Percentiles rank a stretch among this genome's conserved stretches.
phyloP scores from a whole-genome alignment of 2,329 filamentous ascomycete genomes.

The Magnaporthiopsis poae region DNA sequence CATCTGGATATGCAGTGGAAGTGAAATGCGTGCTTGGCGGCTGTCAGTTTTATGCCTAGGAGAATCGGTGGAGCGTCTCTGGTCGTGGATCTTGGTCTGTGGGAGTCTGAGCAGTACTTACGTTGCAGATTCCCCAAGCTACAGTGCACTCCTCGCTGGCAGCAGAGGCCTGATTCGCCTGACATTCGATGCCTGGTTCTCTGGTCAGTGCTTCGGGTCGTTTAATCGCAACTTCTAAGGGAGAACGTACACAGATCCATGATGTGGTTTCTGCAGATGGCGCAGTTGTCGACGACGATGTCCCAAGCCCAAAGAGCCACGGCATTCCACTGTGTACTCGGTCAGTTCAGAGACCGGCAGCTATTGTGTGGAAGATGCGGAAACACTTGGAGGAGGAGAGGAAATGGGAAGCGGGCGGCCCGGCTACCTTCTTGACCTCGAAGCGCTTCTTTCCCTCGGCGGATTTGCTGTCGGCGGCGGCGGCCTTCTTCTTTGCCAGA shows the following conservation, averaged over 20 bases:
- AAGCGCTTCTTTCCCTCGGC: slow-evolving; percentile 82
- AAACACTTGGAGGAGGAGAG: neutral
- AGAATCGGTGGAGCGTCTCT: neutral
- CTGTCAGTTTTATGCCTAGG: neutral
- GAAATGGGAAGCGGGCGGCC: neutral
- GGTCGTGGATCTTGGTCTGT: neutral
- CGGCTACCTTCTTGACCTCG: slow-evolving; percentile 88
- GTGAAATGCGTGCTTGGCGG: slow-evolving; percentile 82
- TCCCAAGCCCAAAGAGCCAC: slow-evolving; percentile 99
- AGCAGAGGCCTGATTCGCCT: slow-evolving; percentile 94
- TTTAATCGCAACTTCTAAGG: neutral
- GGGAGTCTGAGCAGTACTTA: slow-evolving; percentile 42
- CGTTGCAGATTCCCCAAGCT: slow-evolving; percentile 98
- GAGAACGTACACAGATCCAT: slow-evolving; percentile 78
- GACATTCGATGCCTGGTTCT: slow-evolving; percentile 80
- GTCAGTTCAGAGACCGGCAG: slow-evolving; percentile 4
- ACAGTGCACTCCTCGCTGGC: slow-evolving; percentile 98
- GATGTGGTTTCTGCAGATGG: slow-evolving; percentile 98
- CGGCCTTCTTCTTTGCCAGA: slow-evolving; percentile 42
- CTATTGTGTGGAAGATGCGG: slow-evolving; percentile 7
- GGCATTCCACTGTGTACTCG: slow-evolving; percentile 72
- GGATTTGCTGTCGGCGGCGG: slow-evolving; percentile 32
- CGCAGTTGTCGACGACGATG: slow-evolving; percentile 98
- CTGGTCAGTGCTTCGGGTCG: slow-evolving; percentile 12
- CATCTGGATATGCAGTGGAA: slow-evolving; percentile 99